A percentile compares a stretch with the other conserved stretches of the same genome.
Evolutionary conservation across 495 filamentous ascomycete species (phyloP).

Genomic region (Aspergillus coremiiformis): DNA sequence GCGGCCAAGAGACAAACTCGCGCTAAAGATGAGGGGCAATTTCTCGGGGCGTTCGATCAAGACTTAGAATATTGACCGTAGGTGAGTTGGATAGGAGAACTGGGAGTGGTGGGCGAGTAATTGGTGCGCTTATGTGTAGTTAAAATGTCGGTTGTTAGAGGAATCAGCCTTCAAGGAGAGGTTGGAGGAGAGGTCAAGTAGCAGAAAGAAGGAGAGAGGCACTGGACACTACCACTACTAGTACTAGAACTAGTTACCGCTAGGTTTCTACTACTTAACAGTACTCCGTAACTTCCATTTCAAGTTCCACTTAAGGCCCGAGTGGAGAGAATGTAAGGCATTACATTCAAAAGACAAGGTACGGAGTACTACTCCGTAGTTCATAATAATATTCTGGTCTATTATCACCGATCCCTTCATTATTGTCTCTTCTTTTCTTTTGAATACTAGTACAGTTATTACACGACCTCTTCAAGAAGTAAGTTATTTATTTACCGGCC

Average conservation of each 20-base stretch:
- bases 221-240: slow-evolving; percentile 2
- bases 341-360: neutral
- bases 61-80: neutral
- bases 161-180: neutral
- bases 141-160: slow-evolving; percentile 9
- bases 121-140: neutral
- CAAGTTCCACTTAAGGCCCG: neutral
- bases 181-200: slow-evolving; percentile 13
- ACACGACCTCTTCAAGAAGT: too few species aligned
- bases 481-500: too few species aligned
- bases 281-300: neutral
- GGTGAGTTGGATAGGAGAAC: neutral
- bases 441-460: too few species aligned
- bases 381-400: too few species aligned
- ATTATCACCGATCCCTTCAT: too few species aligned
- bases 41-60: neutral
- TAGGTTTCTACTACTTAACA: slow-evolving; percentile 5
- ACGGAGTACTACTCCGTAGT: neutral
- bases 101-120: neutral
- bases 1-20: neutral
- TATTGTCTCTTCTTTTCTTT: too few species aligned
- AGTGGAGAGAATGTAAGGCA: neutral
- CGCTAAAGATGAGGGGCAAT: neutral
- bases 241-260: too few species aligned
- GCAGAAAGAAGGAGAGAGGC: slow-evolving; percentile 7